These are phyloP conservation scores for Lactarius sp. DNA, from an alignment of 768 basidiomycete species.

Conservation along the genomic window DNA sequence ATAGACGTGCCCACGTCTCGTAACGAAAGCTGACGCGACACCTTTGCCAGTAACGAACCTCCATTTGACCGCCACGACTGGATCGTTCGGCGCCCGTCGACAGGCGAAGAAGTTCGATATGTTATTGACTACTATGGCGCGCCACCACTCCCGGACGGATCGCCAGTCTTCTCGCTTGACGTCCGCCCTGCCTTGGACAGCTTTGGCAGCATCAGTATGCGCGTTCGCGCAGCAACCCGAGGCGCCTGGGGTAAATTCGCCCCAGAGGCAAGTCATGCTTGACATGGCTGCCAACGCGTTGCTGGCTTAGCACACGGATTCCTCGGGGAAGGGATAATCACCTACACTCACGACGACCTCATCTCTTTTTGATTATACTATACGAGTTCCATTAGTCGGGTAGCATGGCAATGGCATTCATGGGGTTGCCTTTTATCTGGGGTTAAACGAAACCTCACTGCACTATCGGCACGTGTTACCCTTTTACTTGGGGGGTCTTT, in stretches of 20 bases:
- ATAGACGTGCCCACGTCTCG: neutral
- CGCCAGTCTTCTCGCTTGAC: constrained; percentile 92
- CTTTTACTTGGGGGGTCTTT: neutral
- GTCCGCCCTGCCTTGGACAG: constrained; percentile 93
- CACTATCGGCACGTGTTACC: neutral
- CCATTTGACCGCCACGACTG: constrained; percentile 97
- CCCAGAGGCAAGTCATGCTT: constrained; percentile 7
- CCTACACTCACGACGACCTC: neutral
- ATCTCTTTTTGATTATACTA: neutral
- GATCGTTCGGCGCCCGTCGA: constrained; percentile 77
- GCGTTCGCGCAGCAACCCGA: constrained; percentile 34
- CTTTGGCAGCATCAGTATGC: constrained; percentile 64
- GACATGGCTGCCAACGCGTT: neutral
- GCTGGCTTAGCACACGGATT: neutral
- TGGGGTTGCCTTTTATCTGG: neutral
- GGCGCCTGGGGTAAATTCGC: constrained; percentile 17
- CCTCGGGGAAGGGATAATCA: constrained; percentile 2
- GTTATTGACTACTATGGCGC: constrained; percentile 99
- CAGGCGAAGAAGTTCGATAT: constrained; percentile 84
- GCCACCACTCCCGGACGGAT: constrained; percentile 82
- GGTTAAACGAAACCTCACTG: neutral
- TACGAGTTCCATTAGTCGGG: neutral
- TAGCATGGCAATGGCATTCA: constrained; percentile 7
- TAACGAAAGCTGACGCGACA: neutral
- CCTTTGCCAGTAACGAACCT: constrained; percentile 62